Evolutionary conservation across 768 basidiomycete genomes (phyloP).

Genomic region (Lentinus tigrinus): DNA sequence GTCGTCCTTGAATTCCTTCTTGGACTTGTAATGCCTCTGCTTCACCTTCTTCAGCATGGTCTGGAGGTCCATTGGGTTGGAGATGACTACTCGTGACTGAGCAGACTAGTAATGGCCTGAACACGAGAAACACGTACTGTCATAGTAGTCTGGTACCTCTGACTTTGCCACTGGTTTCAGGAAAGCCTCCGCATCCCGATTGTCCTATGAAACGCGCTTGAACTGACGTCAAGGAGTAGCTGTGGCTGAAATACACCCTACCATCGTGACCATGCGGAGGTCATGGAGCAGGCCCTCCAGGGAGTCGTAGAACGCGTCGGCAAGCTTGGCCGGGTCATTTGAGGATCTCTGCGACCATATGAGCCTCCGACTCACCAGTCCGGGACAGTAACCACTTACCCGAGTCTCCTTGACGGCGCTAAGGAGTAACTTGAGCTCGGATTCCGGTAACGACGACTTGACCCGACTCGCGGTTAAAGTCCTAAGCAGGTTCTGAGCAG

Average conservation of each 20-base stretch:
- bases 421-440: conserved; percentile 79
- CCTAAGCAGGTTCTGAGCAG: conserved; percentile 78
- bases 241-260: conserved; percentile 36
- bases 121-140: conserved; percentile 49
- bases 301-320: conserved; percentile 92
- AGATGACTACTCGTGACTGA: conserved; percentile 62
- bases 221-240: conserved; percentile 27
- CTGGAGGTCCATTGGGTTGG: conserved; percentile 92
- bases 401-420: conserved; percentile 85
- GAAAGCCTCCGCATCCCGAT: conserved; percentile 91
- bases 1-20: conserved; percentile 91
- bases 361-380: not conserved
- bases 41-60: conserved; percentile 95
- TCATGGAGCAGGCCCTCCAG: conserved; percentile 87
- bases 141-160: conserved; percentile 93
- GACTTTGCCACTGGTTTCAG: conserved; percentile 87
- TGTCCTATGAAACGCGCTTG: conserved; percentile 48
- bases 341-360: conserved; percentile 36
- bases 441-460: conserved; percentile 55
- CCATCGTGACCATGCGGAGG: conserved; percentile 74
- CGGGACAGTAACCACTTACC: conserved; percentile 50
- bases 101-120: not conserved
- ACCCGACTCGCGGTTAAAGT: conserved; percentile 79
- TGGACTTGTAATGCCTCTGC: conserved; percentile 87
- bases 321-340: conserved; percentile 69